Percentiles rank a stretch among this genome's conserved stretches.
Conservation (phyloP, 2,329 filamentous ascomycete species). For the Cytospora piceae region DNA sequence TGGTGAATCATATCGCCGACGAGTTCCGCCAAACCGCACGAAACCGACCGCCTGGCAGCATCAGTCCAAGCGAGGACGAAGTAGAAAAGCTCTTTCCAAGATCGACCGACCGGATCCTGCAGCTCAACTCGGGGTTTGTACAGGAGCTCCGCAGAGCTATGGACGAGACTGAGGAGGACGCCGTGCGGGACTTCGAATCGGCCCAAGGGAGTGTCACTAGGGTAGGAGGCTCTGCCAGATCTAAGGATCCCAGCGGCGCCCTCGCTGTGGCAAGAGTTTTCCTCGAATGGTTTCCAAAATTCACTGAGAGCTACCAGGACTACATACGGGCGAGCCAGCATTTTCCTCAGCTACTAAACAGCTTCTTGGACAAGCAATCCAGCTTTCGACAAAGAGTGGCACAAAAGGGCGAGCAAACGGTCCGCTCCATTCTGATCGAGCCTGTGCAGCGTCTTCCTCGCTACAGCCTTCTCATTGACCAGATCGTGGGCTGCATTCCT, state of each 20-base stretch:
- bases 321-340: constrained; percentile 91
- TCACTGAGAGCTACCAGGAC: constrained; percentile 87
- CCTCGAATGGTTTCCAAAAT: constrained; percentile 90
- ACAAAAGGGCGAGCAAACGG: constrained; percentile 83
- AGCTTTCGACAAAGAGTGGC: constrained; percentile 81
- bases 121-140: constrained; percentile 81
- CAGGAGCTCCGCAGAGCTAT: constrained; percentile 75
- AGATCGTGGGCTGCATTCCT: constrained; percentile 85
- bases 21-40: constrained; percentile 76
- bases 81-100: constrained; percentile 79
- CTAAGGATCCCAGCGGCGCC: constrained; percentile 76
- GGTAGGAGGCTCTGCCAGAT: constrained; percentile 48
- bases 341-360: constrained; percentile 79
- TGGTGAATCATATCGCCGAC: constrained; percentile 79
- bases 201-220: constrained; percentile 49
- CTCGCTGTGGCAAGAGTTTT: constrained; percentile 79
- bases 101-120: constrained; percentile 78
- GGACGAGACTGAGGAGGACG: constrained; percentile 81
- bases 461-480: constrained; percentile 95
- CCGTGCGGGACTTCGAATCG: constrained; percentile 74
- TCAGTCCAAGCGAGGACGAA: constrained; percentile 73
- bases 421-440: constrained; percentile 92
- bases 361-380: constrained; percentile 78
- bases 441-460: constrained; percentile 92
- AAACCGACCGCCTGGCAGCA: constrained; percentile 60